A percentile compares a stretch with the other conserved stretches of the same genome.
Conservation (phyloP, 176 grass and related monocot species). For the Carex kokanica region DNA sequence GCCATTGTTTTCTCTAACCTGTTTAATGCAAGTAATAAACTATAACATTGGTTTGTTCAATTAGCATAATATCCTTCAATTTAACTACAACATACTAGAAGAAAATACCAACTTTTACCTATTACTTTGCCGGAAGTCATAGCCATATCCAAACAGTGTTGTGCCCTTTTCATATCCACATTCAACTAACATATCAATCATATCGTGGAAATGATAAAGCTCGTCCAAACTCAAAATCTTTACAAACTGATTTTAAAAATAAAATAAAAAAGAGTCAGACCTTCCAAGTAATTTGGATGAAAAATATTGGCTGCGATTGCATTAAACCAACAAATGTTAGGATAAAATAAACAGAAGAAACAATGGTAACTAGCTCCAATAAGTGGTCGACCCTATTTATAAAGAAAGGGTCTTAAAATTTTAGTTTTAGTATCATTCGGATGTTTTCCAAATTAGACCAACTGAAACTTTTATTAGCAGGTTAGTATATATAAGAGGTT, state of each 20-base stretch:
- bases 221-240: conserved; percentile 50
- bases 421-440: neutral
- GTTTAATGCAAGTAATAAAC: conserved; percentile 20
- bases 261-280: conserved; percentile 14
- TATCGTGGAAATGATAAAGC: conserved; percentile 94
- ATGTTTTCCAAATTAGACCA: neutral
- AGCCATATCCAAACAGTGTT: conserved; percentile 91
- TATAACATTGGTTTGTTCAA: neutral
- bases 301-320: neutral
- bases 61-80: neutral
- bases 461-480: neutral
- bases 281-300: neutral
- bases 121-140: conserved; percentile 91
- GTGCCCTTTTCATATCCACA: conserved; percentile 87
- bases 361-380: neutral
- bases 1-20: conserved; percentile 77
- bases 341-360: neutral
- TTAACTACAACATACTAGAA: neutral
- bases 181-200: conserved; percentile 83
- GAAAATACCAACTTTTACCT: conserved; percentile 43
- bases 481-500: neutral
- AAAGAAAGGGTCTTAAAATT: neutral
- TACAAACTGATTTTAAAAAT: conserved; percentile 45
- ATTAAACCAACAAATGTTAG: neutral
- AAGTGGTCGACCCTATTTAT: neutral